Conservation (phyloP, 176 grass and related monocot species). For the Oryza meyeriana region DNA sequence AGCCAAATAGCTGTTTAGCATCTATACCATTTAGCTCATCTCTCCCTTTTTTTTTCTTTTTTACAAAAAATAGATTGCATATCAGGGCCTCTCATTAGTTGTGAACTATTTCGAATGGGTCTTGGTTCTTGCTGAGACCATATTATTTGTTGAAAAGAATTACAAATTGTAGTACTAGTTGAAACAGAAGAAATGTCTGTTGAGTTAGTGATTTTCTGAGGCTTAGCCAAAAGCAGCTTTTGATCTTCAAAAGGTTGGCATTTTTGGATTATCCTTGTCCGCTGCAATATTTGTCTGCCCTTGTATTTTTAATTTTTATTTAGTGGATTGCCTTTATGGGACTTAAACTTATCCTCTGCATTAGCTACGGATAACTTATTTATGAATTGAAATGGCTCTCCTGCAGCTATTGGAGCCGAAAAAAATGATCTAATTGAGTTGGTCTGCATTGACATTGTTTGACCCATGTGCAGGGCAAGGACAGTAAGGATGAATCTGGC, state of each 20-base stretch:
- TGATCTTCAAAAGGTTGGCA: neutral
- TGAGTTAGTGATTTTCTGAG: neutral
- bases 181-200: neutral
- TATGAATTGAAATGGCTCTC: conserved; percentile 7
- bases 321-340: neutral
- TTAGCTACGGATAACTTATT: neutral
- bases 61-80: neutral
- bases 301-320: conserved; percentile 1
- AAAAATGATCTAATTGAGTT: neutral
- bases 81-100: neutral
- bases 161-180: neutral
- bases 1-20: neutral
- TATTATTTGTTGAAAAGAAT: neutral
- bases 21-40: neutral
- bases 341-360: neutral
- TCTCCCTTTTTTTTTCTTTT: neutral
- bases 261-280: neutral
- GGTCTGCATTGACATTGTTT: conserved; percentile 15
- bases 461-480: conserved; percentile 39
- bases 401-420: neutral
- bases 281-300: neutral
- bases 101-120: neutral
- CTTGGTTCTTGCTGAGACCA: neutral
- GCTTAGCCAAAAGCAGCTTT: neutral
- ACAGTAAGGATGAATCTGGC: conserved; percentile 88